Base-by-base conservation (phyloP, 768 basidiomycete genomes). In the Tricholoma hemisulphureum region DNA sequence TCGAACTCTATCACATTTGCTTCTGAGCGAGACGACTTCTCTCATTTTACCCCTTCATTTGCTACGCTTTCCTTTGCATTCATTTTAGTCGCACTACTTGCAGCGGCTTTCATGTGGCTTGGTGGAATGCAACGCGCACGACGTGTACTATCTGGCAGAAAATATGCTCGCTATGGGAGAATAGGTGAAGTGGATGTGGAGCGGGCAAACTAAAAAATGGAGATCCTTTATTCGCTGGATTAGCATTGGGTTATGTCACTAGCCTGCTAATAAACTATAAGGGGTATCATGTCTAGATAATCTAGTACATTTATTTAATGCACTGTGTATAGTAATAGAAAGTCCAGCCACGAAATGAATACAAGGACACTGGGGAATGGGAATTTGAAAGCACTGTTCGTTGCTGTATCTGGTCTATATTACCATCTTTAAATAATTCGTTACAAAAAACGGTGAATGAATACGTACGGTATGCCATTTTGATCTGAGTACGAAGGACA, bases 401-500 rank as follows among this genome's bases (percentile, higher is more conserved):
- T 71, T 45, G 67, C 67, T 13, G 77, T 76, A 66, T 78, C 71
- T 9, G 79, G 78, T 23, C 79, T 80, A 60, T 6, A 16, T 51
- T 29, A 41, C 13, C 29, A 58, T n/a, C 20, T 34, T 9, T 45
- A 13, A 29, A 32, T 20, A 51, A 35, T 48, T 11, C 52, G 20
- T n/a, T 23, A 7, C 10, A 7, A 28, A 56, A 39, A 34, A 18
- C 20, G 46, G 4, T 20, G 20, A 45, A 57, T 20, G 35, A 63
- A 52, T 1, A 80, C 86, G 57, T 62, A 89, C 88, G 88, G 78
- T 58, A 87, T 68, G 24, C 84, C 84, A 63, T 83, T 82, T 50
- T 78, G 68, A 63, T 88, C 87, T 37, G 89, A 91, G 67, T 81
- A 91, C 0, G 89, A 90, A 24, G 86, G 80, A 65, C 89, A 91